Percentiles rank a stretch among this genome's conserved stretches.
These are phyloP conservation scores for Paramecium sexaurelia DNA, from an alignment of 73 alveolate species.

Conservation along the genomic window DNA sequence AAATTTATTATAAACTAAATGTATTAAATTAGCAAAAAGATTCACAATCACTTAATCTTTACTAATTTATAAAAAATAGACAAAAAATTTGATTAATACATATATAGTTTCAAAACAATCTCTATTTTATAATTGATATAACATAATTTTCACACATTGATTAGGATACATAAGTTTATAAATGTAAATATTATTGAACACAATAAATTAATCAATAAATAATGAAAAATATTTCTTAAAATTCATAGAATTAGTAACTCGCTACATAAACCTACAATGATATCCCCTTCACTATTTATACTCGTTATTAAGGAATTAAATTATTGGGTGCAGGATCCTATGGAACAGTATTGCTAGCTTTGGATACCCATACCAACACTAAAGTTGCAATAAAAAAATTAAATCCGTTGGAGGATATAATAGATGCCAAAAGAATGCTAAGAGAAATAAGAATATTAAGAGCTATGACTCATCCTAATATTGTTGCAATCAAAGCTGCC, in stretches of 20 bases:
- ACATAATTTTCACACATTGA: no score
- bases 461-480: conserved; percentile 84
- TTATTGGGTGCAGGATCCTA: conserved; percentile 87
- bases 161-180: conserved; percentile 22
- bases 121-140: no score
- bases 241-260: conserved; percentile 19
- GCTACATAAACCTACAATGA: conserved; percentile 13
- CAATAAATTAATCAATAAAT: background rate
- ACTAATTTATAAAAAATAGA: no score
- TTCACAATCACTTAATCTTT: no score
- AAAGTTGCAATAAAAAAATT: conserved; percentile 94
- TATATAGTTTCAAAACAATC: no score
- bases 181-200: background rate
- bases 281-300: conserved; percentile 22
- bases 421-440: conserved; percentile 88
- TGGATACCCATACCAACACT: conserved; percentile 73
- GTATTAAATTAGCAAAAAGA: background rate
- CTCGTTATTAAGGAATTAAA: conserved; percentile 57
- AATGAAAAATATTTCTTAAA: conserved; percentile 34
- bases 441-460: conserved; percentile 85
- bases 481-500: conserved; percentile 75
- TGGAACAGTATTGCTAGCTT: conserved; percentile 91
- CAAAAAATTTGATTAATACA: no score
- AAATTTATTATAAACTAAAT: background rate
- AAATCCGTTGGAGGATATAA: conserved; percentile 85